Base-by-base conservation (phyloP, 1,139 yeast species). In the Pichia sp. region DNA sequence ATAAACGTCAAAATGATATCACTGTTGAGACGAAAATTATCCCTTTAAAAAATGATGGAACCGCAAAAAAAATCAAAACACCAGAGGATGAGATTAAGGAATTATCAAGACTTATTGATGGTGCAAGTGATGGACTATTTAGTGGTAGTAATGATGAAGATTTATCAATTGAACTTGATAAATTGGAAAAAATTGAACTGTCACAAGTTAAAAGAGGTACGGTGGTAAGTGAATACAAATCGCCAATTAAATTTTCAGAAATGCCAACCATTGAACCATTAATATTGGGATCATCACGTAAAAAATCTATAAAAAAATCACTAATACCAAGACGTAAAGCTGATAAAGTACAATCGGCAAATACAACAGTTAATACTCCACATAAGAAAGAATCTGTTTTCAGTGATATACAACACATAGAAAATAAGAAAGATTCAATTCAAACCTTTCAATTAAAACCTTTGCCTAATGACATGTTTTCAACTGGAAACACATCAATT, bases 241-340 rank as follows among this genome's bases (percentile, higher is more conserved):
- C 62, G 4, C 59, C 64, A 11, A 67, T 60, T 60, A 71, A 58
- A 9, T 71, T 71, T 59, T 72, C 73, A 2, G 61, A 70, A 23
- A 55, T 72, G 39, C 77, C 77, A 0, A 65, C 67, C 7, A 61
- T 72, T 48, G 73, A 66, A 30, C 76, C 76, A 1, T 52, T 71
- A 32, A 66, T 70, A 1, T 66, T 69, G 30, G 68, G 54, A 36
- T 48, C 56, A 4, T 46, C 50, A 2, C 51, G 53, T 30, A 57
- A 58, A 40, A 58, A 56, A 34, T 51, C 62, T 4, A 36, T 58
- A 30, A 51, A 50, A 11, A 39, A 28, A 12, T 27, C 42, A 4
- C 3, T n/a, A 3, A 16, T 31, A n/a, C 25, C 36, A 6, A 30
- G 23, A 23, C 23, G 30, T 3, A 39, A 23, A 20, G 12, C 6